Conservation (phyloP, 2,329 filamentous ascomycete species). For the Tolypocladium paradoxum region DNA sequence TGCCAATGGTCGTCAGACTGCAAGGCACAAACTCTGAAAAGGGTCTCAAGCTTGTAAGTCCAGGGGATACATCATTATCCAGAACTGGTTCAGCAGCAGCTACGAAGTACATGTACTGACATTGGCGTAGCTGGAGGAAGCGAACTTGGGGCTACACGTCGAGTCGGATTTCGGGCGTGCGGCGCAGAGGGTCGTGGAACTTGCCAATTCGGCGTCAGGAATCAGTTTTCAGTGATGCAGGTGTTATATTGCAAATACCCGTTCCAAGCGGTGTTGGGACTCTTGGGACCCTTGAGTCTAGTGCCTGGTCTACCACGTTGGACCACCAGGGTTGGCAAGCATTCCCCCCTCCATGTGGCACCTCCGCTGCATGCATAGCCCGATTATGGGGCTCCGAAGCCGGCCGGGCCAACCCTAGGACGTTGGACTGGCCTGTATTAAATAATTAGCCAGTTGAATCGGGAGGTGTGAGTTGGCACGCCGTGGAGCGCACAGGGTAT, state of each 20-base stretch:
- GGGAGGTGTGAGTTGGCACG: background rate
- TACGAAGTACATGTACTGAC: background rate
- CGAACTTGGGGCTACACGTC: conserved; percentile 23
- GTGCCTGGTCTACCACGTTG: no score
- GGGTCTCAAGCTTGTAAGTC: conserved; percentile 28
- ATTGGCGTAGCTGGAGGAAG: conserved; percentile 19
- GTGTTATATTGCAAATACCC: background rate
- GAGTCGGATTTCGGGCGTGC: conserved; percentile 28
- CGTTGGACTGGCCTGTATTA: background rate
- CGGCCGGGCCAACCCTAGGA: background rate
- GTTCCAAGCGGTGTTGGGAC: background rate
- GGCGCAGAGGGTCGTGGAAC: conserved; percentile 20
- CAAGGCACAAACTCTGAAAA: conserved; percentile 35
- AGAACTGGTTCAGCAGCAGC: no score
- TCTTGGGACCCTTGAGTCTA: no score
- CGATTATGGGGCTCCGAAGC: background rate
- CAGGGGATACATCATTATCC: background rate
- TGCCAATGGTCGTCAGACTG: conserved; percentile 34
- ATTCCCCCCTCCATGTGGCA: no score
- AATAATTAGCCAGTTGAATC: background rate
- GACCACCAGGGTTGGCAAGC: no score
- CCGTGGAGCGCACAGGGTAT: background rate
- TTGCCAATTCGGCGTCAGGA: conserved; percentile 9
- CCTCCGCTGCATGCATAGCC: background rate
- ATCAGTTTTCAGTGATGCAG: background rate